A percentile compares a stretch with the other conserved stretches of the same genome.
Conservation (phyloP, 306 rosid species). For the Malus domestica region DNA sequence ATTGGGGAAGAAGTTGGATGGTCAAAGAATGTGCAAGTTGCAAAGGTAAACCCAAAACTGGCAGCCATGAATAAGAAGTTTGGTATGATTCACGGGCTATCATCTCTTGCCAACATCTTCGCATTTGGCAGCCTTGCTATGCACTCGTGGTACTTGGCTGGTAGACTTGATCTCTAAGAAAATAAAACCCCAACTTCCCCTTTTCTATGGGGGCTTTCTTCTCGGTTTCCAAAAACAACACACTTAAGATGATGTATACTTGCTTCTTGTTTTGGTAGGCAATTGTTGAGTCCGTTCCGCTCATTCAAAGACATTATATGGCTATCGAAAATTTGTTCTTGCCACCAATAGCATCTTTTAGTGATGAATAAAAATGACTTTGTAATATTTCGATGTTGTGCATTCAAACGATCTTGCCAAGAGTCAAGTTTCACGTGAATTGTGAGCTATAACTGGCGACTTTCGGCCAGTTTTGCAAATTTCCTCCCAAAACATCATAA, state of each 20-base stretch:
- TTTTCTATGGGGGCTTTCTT: background rate
- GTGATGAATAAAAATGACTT: too few species aligned
- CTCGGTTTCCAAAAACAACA: background rate
- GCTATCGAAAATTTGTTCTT: too few species aligned
- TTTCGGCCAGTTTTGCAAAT: too few species aligned
- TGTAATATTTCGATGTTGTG: too few species aligned
- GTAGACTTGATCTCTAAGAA: constrained; percentile 59
- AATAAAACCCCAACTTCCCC: background rate
- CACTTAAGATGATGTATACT: background rate
- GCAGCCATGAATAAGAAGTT: constrained; percentile 95
- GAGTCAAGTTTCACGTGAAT: too few species aligned
- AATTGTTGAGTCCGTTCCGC: too few species aligned
- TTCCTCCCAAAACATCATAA: background rate
- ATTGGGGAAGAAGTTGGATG: constrained; percentile 91
- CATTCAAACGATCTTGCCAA: too few species aligned
- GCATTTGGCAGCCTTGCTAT: constrained; percentile 88
- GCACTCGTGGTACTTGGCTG: constrained; percentile 97
- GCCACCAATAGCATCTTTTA: too few species aligned
- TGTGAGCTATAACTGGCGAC: too few species aligned
- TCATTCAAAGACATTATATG: too few species aligned
- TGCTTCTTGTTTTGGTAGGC: background rate
- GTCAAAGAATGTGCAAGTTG: constrained; percentile 89
- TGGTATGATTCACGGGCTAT: constrained; percentile 96
- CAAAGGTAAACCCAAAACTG: constrained; percentile 80
- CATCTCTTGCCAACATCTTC: constrained; percentile 92